A percentile compares a stretch with the other conserved stretches of the same genome.
These are phyloP conservation scores for Dactylonectria estremocensis DNA, from an alignment of 2,329 filamentous ascomycete species.

Conservation along the genomic window DNA sequence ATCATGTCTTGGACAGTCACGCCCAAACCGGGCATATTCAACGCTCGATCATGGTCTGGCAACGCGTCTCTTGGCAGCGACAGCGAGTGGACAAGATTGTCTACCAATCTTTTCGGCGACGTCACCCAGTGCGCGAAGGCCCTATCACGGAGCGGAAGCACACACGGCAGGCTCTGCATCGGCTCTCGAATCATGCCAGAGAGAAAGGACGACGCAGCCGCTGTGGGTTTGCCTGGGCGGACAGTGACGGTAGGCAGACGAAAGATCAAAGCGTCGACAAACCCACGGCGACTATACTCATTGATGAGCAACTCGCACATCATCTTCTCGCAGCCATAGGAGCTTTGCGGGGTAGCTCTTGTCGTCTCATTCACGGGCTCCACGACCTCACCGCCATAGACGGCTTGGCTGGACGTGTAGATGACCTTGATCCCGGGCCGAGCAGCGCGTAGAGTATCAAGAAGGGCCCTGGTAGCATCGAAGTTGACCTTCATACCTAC, in stretches of 20 bases:
- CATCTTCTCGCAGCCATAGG: slow-evolving; percentile 73
- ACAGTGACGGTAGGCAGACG: slow-evolving; percentile 73
- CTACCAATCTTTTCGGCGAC: slow-evolving; percentile 62
- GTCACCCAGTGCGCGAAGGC: slow-evolving; percentile 64
- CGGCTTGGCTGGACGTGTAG: slow-evolving; percentile 71
- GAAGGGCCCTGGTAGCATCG: slow-evolving; percentile 66
- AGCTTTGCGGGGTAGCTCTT: slow-evolving; percentile 68
- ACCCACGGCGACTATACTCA: slow-evolving; percentile 60
- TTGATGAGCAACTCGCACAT: slow-evolving; percentile 64
- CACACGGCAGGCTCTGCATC: slow-evolving; percentile 59
- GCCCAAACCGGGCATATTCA: slow-evolving; percentile 65
- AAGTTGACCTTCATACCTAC: slow-evolving; percentile 64
- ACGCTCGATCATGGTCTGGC: slow-evolving; percentile 31
- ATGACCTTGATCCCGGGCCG: slow-evolving; percentile 68
- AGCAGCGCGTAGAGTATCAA: slow-evolving; percentile 63
- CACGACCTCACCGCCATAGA: slow-evolving; percentile 68
- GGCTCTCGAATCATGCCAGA: slow-evolving; percentile 73
- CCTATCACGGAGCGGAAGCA: slow-evolving; percentile 61
- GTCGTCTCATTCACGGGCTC: slow-evolving; percentile 60
- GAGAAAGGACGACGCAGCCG: slow-evolving; percentile 71
- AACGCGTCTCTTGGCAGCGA: slow-evolving; percentile 39
- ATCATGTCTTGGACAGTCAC: slow-evolving; percentile 66
- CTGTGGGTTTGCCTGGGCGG: slow-evolving; percentile 70
- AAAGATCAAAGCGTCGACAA: slow-evolving; percentile 69
- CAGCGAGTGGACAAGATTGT: slow-evolving; percentile 60